Base-by-base conservation (phyloP, 805 yeast genomes). In the Lachancea dasiensis region DNA sequence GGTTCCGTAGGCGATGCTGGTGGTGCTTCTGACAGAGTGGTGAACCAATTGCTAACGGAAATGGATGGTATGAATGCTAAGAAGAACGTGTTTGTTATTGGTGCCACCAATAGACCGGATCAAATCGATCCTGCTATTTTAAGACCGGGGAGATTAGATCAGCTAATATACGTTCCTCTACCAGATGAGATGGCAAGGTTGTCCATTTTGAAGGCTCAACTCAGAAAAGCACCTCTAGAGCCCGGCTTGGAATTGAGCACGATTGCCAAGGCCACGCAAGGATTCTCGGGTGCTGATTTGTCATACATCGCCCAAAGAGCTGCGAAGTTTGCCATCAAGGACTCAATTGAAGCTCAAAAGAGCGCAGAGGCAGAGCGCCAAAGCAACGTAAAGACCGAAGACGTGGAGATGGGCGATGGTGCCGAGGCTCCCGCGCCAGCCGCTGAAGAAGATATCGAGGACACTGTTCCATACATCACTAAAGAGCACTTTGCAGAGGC, bases 31-130 rank as follows among this genome's bases (percentile, higher is more conserved):
- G 97, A 89, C 68, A 80, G 95, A 65, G 96, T 89, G 46, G 97
- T 89, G 37, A 89, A 90, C 67, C 97, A 89, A 69, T 75, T 89
- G 60, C 75, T 89, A 63, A 87, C 97, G 6, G 95, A 89, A 70
- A 92, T 92, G 98, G 99, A 92, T 67, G 99, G 99, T 78, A 92
- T 92, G 98, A 92, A 92, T 62, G 95, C 97, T 47, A 92, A 92
- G 73, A 92, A 92, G 80, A 92, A 92, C 60, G 98, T 92, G 25
- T 92, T 92, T 60, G 97, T 92, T 40, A 86, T 92, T 68, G 99
- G 98, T 69, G 99, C 99, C 28, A 92, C 99, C 40, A 92, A 92
- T 69, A 81, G 99, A 73, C 99, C 99, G 27, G 99, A 94, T 65
- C 97, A 92, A 71, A 92, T 92, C 52, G 99, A 92, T 61, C 97